These are phyloP conservation scores for Yarrowia deformans DNA, from an alignment of 805 yeast genomes.

Conservation along the genomic window DNA sequence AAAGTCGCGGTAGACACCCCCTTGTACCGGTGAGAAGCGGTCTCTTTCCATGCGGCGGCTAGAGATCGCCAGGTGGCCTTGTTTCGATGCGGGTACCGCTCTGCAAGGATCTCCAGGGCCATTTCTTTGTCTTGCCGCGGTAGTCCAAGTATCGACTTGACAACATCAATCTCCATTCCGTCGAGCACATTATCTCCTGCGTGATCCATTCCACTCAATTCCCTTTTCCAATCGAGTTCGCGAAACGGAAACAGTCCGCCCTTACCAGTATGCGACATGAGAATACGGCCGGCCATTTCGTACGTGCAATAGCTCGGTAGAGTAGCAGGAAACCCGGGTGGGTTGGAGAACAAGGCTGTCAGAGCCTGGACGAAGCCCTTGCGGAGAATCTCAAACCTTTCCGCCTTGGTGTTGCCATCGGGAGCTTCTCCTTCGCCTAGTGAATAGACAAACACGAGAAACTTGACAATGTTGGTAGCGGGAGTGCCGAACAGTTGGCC, in stretches of 20 bases:
- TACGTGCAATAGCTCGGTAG: background rate
- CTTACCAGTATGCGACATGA: background rate
- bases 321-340: background rate
- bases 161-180: background rate
- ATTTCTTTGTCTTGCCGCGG: background rate
- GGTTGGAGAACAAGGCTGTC: background rate
- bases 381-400: background rate
- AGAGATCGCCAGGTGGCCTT: background rate
- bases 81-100: background rate
- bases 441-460: background rate
- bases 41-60: background rate
- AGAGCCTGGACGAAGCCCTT: background rate
- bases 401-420: background rate
- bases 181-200: conserved; percentile 1
- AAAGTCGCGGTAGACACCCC: background rate
- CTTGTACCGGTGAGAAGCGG: background rate
- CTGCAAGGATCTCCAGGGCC: background rate
- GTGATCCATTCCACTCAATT: background rate
- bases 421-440: background rate
- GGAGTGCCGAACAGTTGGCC: background rate
- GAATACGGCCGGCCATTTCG: conserved; percentile 2
- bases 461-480: background rate
- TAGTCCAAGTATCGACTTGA: background rate
- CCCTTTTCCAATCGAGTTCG: background rate
- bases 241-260: background rate